Evolutionary conservation across 805 yeast genomes (phyloP).

Genomic region (Ogataea polymorpha): DNA sequence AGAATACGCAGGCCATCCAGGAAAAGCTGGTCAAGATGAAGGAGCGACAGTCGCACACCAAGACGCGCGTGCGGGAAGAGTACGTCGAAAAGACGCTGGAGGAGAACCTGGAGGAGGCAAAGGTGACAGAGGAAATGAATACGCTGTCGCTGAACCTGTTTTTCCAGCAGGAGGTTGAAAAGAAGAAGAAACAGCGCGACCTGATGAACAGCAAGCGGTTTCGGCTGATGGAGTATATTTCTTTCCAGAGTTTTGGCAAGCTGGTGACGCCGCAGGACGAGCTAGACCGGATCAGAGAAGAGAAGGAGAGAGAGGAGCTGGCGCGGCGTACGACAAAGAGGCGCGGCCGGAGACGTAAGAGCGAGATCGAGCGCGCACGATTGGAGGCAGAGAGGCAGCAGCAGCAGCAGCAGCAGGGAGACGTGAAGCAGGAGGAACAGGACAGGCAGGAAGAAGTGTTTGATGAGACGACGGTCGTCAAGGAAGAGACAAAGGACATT

Average conservation of each 20-base stretch:
- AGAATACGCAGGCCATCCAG: slow-evolving; percentile 72
- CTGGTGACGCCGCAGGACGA: slow-evolving; percentile 65
- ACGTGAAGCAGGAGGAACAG: slow-evolving; percentile 18
- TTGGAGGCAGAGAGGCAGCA: slow-evolving; percentile 34
- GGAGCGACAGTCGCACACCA: slow-evolving; percentile 40
- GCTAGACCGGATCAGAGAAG: slow-evolving; percentile 41
- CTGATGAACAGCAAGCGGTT: slow-evolving; percentile 63
- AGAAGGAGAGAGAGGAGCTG: slow-evolving; percentile 34
- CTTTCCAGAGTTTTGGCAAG: slow-evolving; percentile 47
- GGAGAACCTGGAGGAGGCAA: slow-evolving; percentile 76
- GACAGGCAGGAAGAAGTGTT: background rate
- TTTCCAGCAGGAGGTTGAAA: slow-evolving; percentile 78
- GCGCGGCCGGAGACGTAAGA: slow-evolving; percentile 41
- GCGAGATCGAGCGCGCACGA: slow-evolving; percentile 36
- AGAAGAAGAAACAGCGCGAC: slow-evolving; percentile 74
- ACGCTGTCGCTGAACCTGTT: slow-evolving; percentile 69
- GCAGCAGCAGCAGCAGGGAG: slow-evolving; percentile 18
- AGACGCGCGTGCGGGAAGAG: slow-evolving; percentile 34
- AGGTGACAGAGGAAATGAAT: slow-evolving; percentile 79
- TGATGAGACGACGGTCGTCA: background rate
- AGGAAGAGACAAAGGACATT: background rate
- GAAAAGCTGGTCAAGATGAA: slow-evolving; percentile 70
- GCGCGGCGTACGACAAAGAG: slow-evolving; percentile 29
- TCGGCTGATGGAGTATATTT: slow-evolving; percentile 56
- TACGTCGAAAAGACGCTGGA: slow-evolving; percentile 58